Conservation (phyloP, 1,139 yeast species). For the Arxiozyma telluris region DNA sequence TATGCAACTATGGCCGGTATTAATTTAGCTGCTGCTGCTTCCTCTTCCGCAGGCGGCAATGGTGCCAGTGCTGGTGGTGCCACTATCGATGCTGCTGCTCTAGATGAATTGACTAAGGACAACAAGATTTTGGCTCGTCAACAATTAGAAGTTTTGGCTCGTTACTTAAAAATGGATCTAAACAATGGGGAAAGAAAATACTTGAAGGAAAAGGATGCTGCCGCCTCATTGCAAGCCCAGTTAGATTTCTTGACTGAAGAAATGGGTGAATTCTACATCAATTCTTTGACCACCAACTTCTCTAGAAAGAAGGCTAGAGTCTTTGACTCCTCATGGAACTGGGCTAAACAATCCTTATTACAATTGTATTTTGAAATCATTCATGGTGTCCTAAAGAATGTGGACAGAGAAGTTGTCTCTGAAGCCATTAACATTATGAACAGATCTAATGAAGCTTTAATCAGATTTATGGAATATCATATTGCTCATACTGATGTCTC, state of each 20-base stretch:
- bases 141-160: conserved; percentile 90
- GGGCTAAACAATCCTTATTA: conserved; percentile 97
- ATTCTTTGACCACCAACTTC: conserved; percentile 84
- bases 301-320: conserved; percentile 89
- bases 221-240: conserved; percentile 74
- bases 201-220: conserved; percentile 81
- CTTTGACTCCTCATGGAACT: conserved; percentile 97
- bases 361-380: conserved; percentile 92
- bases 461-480: conserved; percentile 95
- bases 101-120: conserved; percentile 88
- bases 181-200: conserved; percentile 83
- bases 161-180: conserved; percentile 86
- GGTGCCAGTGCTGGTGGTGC: conserved; percentile 72
- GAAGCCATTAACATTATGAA: conserved; percentile 97
- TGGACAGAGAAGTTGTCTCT: conserved; percentile 91
- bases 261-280: conserved; percentile 91
- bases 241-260: conserved; percentile 89
- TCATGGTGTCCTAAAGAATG: conserved; percentile 76
- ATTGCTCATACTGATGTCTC: conserved; percentile 85
- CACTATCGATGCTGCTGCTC: conserved; percentile 89
- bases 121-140: conserved; percentile 85
- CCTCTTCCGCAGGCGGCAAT: conserved; percentile 45
- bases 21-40: conserved; percentile 58
- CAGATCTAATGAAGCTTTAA: conserved; percentile 87
- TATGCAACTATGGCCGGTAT: conserved; percentile 81